Evolutionary conservation across 2,329 filamentous ascomycete species (phyloP).

Genomic region (Xylaria hypoxylon): DNA sequence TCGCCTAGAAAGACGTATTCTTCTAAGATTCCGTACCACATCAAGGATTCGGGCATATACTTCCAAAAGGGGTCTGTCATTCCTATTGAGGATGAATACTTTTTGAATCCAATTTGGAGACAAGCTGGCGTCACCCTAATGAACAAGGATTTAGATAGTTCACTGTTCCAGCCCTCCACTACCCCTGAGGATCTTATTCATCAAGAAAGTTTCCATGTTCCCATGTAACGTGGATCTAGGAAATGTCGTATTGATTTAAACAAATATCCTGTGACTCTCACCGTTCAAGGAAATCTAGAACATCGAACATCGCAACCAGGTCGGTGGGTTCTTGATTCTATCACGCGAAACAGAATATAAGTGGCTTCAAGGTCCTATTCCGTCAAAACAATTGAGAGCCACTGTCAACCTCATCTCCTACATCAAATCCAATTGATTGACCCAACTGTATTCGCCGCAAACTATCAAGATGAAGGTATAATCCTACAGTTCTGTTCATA

Average conservation of each 20-base stretch:
- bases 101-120: conserved; percentile 6
- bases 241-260: conserved; percentile 20
- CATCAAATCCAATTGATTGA: neutral
- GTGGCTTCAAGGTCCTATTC: conserved; percentile 6
- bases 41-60: neutral
- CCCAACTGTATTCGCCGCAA: neutral
- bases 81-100: conserved; percentile 21
- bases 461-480: conserved; percentile 33
- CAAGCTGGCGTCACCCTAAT: conserved; percentile 27
- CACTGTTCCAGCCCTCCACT: conserved; percentile 30
- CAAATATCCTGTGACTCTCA: conserved; percentile 11
- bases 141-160: conserved; percentile 34
- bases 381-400: neutral
- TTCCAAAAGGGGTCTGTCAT: conserved; percentile 6
- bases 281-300: conserved; percentile 19
- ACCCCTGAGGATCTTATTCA: conserved; percentile 29
- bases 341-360: conserved; percentile 23
- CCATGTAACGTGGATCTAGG: conserved; percentile 16
- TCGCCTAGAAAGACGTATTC: neutral
- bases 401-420: conserved; percentile 5
- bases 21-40: neutral
- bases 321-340: conserved; percentile 17
- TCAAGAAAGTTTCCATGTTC: neutral
- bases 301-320: conserved; percentile 22
- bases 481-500: neutral